Percentiles rank a stretch among this genome's conserved stretches.
phyloP scores from a whole-genome alignment of 2,329 filamentous ascomycete species.

The Alternaria ethzedia region DNA sequence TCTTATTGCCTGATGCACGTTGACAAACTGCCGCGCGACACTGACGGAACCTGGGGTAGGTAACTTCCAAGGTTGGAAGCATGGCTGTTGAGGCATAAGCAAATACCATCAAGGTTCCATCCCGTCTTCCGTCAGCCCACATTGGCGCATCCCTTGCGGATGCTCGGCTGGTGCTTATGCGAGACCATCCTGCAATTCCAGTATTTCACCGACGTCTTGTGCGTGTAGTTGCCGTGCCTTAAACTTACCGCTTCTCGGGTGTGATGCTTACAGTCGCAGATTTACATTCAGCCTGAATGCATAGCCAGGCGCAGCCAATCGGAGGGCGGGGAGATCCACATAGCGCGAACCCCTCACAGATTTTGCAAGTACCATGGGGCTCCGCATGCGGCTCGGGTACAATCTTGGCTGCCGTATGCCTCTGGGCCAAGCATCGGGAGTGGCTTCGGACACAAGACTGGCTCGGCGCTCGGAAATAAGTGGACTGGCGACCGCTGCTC shows the following conservation, averaged over 20 bases:
- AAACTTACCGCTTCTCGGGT: neutral
- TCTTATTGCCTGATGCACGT: neutral
- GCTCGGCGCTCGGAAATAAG: conserved; percentile 7
- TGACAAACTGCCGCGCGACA: neutral
- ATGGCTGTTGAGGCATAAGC: neutral
- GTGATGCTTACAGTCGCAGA: neutral
- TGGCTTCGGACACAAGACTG: conserved; percentile 14
- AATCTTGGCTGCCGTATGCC: conserved; percentile 5
- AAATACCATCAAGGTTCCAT: neutral
- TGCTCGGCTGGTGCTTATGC: neutral
- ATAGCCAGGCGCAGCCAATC: conserved; percentile 21
- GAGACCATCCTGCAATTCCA: neutral
- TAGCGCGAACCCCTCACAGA: conserved; percentile 26
- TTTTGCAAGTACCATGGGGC: conserved; percentile 15
- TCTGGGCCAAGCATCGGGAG: conserved; percentile 11
- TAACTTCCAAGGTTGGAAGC: neutral
- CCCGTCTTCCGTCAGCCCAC: neutral
- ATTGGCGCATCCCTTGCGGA: neutral
- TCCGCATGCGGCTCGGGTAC: conserved; percentile 20
- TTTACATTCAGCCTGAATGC: conserved; percentile 30
- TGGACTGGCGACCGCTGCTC: conserved; percentile 5
- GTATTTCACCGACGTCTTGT: neutral
- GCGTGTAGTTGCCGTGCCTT: neutral
- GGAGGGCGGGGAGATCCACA: neutral
- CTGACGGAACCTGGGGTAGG: neutral